Base-by-base conservation (phyloP, 1,139 yeast genomes). In the Kodamaea suecica region DNA sequence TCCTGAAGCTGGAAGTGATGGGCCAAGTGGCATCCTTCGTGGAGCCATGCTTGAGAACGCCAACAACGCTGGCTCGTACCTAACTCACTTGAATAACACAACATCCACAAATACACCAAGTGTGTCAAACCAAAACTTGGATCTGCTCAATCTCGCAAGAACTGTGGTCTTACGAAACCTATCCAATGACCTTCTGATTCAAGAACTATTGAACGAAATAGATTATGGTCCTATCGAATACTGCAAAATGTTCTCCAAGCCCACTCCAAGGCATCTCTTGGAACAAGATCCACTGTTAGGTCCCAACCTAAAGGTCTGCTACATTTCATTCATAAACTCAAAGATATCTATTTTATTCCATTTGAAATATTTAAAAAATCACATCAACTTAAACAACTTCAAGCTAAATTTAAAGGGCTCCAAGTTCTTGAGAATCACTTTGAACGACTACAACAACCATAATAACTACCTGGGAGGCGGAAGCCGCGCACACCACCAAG, bases 181-280 rank as follows among this genome's bases (percentile, higher is more conserved):
- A 30, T 44, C 50, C 31, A 47, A 52, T 15, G 54, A 52, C 17
- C 43, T 67, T 23, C 32, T 60, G 1, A 46, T 69, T 29, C 48
- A 52, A 31, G 60, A 64, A 19, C 50, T 70, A 17, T 51, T 70
- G 30, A 50, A 63, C 39, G 48, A 52, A 15, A 54, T 70, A 27
- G 70, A 67, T 37, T 55, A 49, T 41, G 76, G 75, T 3, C 75
- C 76, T 3, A 66, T 70, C 25, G 75, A 70, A 47, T 63, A 61
- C 45, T 58, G 68, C 40, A 63, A 61, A 38, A 51, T 67, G 53
- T 57, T 60, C 43, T 42, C 61, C 8, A 59, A 54, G 30, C 56
- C 60, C 13, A 56, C 63, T 5, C 63, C 65, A 10, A 47, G 48
- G 17, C 53, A 52, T 28, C 45, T 55, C 6, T 37, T 41, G 27